phyloP scores from a whole-genome alignment of 176 grass and related monocot genomes.

The Hordeum marinum region DNA sequence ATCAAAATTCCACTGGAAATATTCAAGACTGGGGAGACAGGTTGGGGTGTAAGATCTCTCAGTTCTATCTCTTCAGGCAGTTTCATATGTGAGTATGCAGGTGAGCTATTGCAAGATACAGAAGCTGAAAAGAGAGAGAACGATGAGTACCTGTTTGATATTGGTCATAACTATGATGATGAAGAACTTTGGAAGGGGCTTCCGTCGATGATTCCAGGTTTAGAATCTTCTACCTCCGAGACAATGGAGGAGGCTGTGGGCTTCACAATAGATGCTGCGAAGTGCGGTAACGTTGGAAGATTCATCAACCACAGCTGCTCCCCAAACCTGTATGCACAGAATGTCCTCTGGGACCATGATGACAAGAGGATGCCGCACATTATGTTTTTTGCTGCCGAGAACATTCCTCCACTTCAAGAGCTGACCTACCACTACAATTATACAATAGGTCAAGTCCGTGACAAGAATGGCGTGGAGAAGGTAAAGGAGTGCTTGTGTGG shows the following conservation, averaged over 20 bases:
- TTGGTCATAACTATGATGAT: conserved; percentile 65
- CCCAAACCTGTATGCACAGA: conserved; percentile 70
- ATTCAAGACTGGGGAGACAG: conserved; percentile 54
- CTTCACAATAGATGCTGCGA: conserved; percentile 69
- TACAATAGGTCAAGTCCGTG: conserved; percentile 37
- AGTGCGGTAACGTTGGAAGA: conserved; percentile 55
- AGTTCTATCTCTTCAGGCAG: conserved; percentile 68
- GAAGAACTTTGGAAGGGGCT: conserved; percentile 49
- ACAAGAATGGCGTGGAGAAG: conserved; percentile 40
- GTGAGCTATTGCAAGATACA: conserved; percentile 54
- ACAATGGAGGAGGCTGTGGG: conserved; percentile 22
- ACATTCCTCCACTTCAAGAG: conserved; percentile 66
- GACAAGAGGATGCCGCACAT: conserved; percentile 56
- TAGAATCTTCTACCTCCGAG: conserved; percentile 23
- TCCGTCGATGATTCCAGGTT: conserved; percentile 27
- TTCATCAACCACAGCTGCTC: conserved; percentile 80
- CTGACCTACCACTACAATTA: conserved; percentile 81
- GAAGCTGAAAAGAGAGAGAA: conserved; percentile 56
- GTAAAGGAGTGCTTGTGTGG: conserved; percentile 30
- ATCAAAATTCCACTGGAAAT: conserved; percentile 65
- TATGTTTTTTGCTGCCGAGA: conserved; percentile 59
- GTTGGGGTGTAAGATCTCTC: conserved; percentile 75
- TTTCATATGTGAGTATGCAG: conserved; percentile 67
- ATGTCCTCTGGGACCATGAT: conserved; percentile 73
- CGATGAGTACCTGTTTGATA: conserved; percentile 69